Evolutionary conservation across 1,139 yeast genomes (phyloP).

Genomic region (Blastobotrys arbuscula): DNA sequence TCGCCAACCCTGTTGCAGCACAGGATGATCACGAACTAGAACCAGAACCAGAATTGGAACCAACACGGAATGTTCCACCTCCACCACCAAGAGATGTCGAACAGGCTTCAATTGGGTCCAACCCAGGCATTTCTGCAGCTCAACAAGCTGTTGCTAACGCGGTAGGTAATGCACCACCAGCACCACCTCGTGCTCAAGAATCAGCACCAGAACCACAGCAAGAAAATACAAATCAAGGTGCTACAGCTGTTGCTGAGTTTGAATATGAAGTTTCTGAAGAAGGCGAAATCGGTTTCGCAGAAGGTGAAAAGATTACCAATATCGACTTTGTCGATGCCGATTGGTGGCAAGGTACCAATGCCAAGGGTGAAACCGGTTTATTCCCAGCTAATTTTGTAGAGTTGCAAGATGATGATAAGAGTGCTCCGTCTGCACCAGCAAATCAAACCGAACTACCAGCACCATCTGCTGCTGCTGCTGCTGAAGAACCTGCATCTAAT

Average conservation of each 20-base stretch:
- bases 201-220: slow-evolving; percentile 1
- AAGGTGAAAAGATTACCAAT: slow-evolving; percentile 60
- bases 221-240: slow-evolving; percentile 6
- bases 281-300: slow-evolving; percentile 60
- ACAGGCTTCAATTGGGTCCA: neutral
- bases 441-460: slow-evolving; percentile 11
- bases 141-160: slow-evolving; percentile 1
- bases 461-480: slow-evolving; percentile 1
- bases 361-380: slow-evolving; percentile 58
- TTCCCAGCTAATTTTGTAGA: slow-evolving; percentile 71
- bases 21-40: slow-evolving; percentile 19
- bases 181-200: slow-evolving; percentile 5
- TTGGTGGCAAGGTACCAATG: slow-evolving; percentile 77
- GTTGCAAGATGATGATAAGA: slow-evolving; percentile 30
- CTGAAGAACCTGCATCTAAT: slow-evolving; percentile 22
- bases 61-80: slow-evolving; percentile 15
- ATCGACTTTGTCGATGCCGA: slow-evolving; percentile 69
- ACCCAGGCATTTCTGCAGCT: neutral
- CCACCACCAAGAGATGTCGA: slow-evolving; percentile 5
- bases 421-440: slow-evolving; percentile 27
- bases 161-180: slow-evolving; percentile 2
- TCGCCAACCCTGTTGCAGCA: slow-evolving; percentile 15
- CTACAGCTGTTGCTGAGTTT: slow-evolving; percentile 50
- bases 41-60: slow-evolving; percentile 17
- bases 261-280: slow-evolving; percentile 71